Evolutionary conservation across 441 rosid genomes (phyloP).

Genomic region (Biscutella laevigata): DNA sequence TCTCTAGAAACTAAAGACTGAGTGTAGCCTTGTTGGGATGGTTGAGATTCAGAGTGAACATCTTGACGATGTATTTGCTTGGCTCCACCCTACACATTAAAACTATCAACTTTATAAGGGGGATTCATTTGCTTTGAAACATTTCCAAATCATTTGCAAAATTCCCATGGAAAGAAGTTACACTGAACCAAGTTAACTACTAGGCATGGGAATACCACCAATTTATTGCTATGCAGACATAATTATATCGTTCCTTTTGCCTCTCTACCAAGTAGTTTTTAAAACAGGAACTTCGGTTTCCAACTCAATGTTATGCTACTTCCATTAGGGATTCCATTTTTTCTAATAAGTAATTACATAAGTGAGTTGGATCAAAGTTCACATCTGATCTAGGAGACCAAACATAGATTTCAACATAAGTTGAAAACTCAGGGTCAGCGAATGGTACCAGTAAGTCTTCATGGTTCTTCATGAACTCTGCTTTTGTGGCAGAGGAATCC

Average conservation of each 20-base stretch:
- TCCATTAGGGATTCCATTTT: background rate
- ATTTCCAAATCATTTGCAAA: background rate
- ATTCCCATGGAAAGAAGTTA: background rate
- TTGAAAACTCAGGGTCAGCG: background rate
- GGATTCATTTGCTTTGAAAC: background rate
- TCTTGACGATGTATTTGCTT: slow-evolving; percentile 41
- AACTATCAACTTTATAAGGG: background rate
- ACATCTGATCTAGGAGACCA: background rate
- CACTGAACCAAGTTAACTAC: background rate
- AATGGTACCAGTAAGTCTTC: slow-evolving; percentile 78
- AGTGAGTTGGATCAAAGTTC: background rate
- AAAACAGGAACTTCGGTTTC: background rate
- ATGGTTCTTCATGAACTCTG: slow-evolving; percentile 70
- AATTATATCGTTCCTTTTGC: background rate
- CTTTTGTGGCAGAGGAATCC: slow-evolving; percentile 78
- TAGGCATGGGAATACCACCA: background rate
- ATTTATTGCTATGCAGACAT: background rate
- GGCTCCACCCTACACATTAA: slow-evolving; percentile 52
- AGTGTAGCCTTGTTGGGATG: slow-evolving; percentile 24
- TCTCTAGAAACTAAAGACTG: slow-evolving; percentile 38
- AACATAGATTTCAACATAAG: background rate
- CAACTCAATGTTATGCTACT: background rate
- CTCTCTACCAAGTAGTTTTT: background rate
- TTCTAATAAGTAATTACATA: background rate
- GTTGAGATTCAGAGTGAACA: slow-evolving; percentile 31